A percentile compares a stretch with the other conserved stretches of the same genome.
phyloP scores from a whole-genome alignment of 257 asterid genomes.

The Primulina tabacum region DNA sequence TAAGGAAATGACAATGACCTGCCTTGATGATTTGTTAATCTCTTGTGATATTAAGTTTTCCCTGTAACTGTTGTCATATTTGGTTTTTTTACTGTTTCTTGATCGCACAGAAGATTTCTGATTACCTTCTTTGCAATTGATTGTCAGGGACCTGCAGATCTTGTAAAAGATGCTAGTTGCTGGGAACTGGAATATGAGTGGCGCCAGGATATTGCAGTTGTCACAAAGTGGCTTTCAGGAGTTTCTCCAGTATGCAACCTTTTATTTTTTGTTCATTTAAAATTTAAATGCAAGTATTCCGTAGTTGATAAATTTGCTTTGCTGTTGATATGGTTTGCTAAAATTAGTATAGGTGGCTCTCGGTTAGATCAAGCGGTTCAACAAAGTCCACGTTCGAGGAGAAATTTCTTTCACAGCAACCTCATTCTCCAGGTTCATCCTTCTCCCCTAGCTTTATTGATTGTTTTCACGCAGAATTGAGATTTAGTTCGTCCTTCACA shows the following conservation, averaged over 20 bases:
- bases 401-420: conserved; percentile 87
- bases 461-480: neutral
- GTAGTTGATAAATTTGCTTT: conserved; percentile 10
- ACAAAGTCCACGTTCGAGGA: conserved; percentile 85
- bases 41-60: conserved; percentile 9
- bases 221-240: conserved; percentile 97
- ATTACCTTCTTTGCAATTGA: conserved; percentile 11
- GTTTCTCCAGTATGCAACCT: conserved; percentile 82
- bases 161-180: conserved; percentile 91
- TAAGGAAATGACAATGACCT: conserved; percentile 14
- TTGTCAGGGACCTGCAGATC: conserved; percentile 76
- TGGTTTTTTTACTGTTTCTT: neutral
- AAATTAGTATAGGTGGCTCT: conserved; percentile 96
- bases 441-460: conserved; percentile 17
- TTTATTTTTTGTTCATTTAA: conserved; percentile 15
- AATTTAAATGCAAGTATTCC: conserved; percentile 1
- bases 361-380: conserved; percentile 70
- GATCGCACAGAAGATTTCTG: conserved; percentile 14
- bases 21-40: conserved; percentile 13
- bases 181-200: conserved; percentile 97
- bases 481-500: neutral
- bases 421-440: conserved; percentile 73
- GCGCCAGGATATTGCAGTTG: conserved; percentile 99
- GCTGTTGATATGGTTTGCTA: conserved; percentile 38
- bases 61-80: conserved; percentile 11